Evolutionary conservation across 78 protist genomes (phyloP), one percentile per base, ranked within the genome.

Genomic region (Polysphondylium violaceum): DNA sequence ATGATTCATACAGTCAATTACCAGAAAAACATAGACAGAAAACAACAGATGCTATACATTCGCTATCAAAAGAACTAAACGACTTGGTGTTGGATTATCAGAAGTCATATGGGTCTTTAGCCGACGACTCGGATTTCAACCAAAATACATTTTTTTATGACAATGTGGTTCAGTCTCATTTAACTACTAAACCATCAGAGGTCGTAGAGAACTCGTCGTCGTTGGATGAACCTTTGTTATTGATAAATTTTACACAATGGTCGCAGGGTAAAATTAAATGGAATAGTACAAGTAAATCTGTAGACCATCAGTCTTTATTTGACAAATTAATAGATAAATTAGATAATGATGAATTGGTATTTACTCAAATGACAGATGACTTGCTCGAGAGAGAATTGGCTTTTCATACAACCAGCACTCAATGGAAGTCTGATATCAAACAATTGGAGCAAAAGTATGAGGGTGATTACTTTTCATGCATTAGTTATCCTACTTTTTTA

Each of bases 171-270:
- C n/a, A n/a, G n/a, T n/a, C n/a, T n/a, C n/a, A n/a, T n/a, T n/a
- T n/a, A n/a, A n/a, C n/a, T n/a, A n/a, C n/a, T n/a, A n/a, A n/a
- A n/a, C n/a, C n/a, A n/a, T n/a, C n/a, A n/a, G n/a, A n/a, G n/a
- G n/a, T n/a, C n/a, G n/a, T n/a, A n/a, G n/a, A n/a, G n/a, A n/a
- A n/a, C n/a, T n/a, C n/a, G n/a, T n/a, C n/a, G n/a, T n/a, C n/a
- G n/a, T n/a, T n/a, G 25, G 91, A 83, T 16, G 79, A 69, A 43
- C 91, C 91, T 16, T 47, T 83, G 19, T 3, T 83, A 33, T 69
- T 83, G 41, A 41, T 83, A 8, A 83, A 83, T 43, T 83, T 83
- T 21, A 83, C 91, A 29, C 67, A 83, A 56, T 69, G 75, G 63
- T 68, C 91, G 33, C 17, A 69, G 55, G 76, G 76, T 36, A 60